These are phyloP conservation scores for Shiraia sp. DNA, from an alignment of 2,329 filamentous ascomycete genomes.

Conservation along the genomic window DNA sequence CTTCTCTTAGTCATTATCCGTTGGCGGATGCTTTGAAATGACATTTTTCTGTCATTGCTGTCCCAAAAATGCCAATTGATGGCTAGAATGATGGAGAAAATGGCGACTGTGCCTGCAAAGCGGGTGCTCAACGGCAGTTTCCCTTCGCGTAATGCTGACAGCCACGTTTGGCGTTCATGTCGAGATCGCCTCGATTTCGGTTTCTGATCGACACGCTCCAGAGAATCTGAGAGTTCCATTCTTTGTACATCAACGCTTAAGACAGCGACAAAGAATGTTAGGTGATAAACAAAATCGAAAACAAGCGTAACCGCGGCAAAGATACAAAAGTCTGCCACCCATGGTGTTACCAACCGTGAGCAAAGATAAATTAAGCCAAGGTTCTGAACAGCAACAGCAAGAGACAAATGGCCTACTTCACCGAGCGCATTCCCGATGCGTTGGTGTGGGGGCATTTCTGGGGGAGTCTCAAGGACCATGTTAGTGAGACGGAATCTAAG, in stretches of 20 bases:
- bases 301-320: constrained; percentile 75
- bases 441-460: constrained; percentile 68
- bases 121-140: constrained; percentile 70
- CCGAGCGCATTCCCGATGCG: constrained; percentile 76
- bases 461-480: constrained; percentile 71
- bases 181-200: constrained; percentile 53
- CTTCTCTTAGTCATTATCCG: constrained; percentile 26
- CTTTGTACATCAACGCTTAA: constrained; percentile 78
- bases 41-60: constrained; percentile 50
- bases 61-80: constrained; percentile 81
- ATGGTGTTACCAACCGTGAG: constrained; percentile 69
- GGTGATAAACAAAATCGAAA: constrained; percentile 77
- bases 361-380: constrained; percentile 67
- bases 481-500: constrained; percentile 73
- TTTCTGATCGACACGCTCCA: constrained; percentile 52
- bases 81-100: constrained; percentile 71
- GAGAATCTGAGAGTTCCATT: constrained; percentile 73
- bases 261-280: constrained; percentile 80
- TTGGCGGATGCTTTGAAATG: constrained; percentile 25
- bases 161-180: constrained; percentile 58
- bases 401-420: constrained; percentile 69
- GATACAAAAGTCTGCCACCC: constrained; percentile 74
- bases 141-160: constrained; percentile 65
- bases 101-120: constrained; percentile 73
- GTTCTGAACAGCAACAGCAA: constrained; percentile 71